Evolutionary conservation across 805 yeast genomes (phyloP).

Genomic region (Pichia californica): DNA sequence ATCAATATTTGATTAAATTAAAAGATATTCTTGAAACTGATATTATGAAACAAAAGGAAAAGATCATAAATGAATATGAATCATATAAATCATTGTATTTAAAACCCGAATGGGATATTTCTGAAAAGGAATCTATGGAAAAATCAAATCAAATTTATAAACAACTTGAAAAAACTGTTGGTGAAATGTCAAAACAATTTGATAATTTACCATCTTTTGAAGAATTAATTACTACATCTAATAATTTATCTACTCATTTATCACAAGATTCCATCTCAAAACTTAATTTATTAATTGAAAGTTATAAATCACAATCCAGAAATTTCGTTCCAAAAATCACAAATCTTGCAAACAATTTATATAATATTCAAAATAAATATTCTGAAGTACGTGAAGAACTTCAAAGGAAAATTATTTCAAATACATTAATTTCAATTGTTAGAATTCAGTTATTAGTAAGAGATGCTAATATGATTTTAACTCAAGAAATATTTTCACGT

Average conservation of each 20-base stretch:
- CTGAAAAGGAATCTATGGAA: slow-evolving; percentile 13
- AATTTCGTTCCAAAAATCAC: slow-evolving; percentile 29
- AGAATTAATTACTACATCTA: slow-evolving; percentile 26
- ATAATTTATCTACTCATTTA: slow-evolving; percentile 22
- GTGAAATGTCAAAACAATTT: slow-evolving; percentile 16
- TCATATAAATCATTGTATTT: slow-evolving; percentile 33
- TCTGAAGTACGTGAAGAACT: slow-evolving; percentile 28
- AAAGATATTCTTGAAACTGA: slow-evolving; percentile 32
- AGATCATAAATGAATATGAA: slow-evolving; percentile 38
- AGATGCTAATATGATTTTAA: slow-evolving; percentile 26
- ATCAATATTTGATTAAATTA: slow-evolving; percentile 24
- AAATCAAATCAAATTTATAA: slow-evolving; percentile 18
- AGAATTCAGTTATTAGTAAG: slow-evolving; percentile 33
- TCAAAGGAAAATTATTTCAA: slow-evolving; percentile 30
- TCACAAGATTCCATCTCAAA: slow-evolving; percentile 21
- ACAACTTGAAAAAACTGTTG: slow-evolving; percentile 21
- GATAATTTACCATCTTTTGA: slow-evolving; percentile 25
- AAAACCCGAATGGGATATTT: slow-evolving; percentile 10
- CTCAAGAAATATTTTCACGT: slow-evolving; percentile 27
- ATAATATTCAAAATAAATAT: slow-evolving; percentile 31
- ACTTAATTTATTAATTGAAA: slow-evolving; percentile 17
- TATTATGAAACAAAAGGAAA: slow-evolving; percentile 29
- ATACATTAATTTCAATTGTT: slow-evolving; percentile 31
- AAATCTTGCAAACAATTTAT: slow-evolving; percentile 29
- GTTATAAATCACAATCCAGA: slow-evolving; percentile 18